Percentiles rank a stretch among this genome's conserved stretches.
Conservation (phyloP, 495 filamentous ascomycete genomes). For the Tuber magnatum region DNA sequence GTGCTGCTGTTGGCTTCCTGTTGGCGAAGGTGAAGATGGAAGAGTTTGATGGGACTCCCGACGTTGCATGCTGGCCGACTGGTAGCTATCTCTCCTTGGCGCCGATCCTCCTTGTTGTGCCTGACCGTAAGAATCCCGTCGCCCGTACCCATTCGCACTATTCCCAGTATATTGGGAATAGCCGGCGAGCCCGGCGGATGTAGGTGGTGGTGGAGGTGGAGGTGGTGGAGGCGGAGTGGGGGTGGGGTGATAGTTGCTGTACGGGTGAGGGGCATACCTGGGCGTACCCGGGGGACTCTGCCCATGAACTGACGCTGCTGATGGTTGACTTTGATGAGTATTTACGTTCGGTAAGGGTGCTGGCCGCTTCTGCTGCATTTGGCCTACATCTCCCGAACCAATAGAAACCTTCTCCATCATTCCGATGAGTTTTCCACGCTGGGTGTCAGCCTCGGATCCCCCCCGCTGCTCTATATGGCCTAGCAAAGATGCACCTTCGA, state of each 20-base stretch:
- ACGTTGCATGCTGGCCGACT: constrained; percentile 43
- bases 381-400: constrained; percentile 46
- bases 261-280: constrained; percentile 46
- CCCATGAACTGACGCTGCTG: constrained; percentile 43
- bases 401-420: constrained; percentile 95
- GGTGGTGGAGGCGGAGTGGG: constrained; percentile 41
- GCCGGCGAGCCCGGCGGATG: constrained; percentile 45
- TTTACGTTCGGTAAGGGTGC: constrained; percentile 46
- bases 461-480: constrained; percentile 74
- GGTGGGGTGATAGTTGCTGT: constrained; percentile 38
- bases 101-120: constrained; percentile 22
- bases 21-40: constrained; percentile 52
- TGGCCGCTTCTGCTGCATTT: constrained; percentile 42
- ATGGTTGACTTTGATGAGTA: constrained; percentile 46
- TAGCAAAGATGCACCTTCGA: constrained; percentile 84
- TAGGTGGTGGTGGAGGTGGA: constrained; percentile 29
- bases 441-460: constrained; percentile 69
- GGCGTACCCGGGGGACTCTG: constrained; percentile 42
- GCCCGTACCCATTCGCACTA: constrained; percentile 22
- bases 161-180: constrained; percentile 25
- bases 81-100: constrained; percentile 37
- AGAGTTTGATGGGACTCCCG: constrained; percentile 45
- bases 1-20: constrained; percentile 37
- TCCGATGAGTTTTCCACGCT: constrained; percentile 74
- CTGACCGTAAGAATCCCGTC: constrained; percentile 40